phyloP scores from a whole-genome alignment of 352 stramenopile genomes.

The Aphanomyces invadans region DNA sequence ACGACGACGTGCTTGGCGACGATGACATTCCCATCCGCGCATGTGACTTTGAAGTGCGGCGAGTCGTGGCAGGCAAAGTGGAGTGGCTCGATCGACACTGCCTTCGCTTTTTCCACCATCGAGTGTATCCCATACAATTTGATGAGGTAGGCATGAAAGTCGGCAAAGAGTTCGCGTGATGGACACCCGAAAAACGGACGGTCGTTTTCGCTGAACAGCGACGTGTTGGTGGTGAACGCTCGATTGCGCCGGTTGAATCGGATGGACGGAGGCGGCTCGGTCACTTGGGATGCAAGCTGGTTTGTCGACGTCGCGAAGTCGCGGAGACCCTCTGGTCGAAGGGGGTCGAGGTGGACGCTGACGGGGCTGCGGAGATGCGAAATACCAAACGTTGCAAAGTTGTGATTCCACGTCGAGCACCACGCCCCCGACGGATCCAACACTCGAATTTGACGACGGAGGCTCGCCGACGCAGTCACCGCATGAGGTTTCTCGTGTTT shows the following conservation, averaged over 20 bases:
- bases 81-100: background rate
- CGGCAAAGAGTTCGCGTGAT: conserved; percentile 7
- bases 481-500: too few relatives aligned
- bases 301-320: conserved; percentile 19
- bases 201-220: conserved; percentile 21
- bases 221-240: conserved; percentile 13
- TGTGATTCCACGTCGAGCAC: conserved; percentile 18
- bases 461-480: background rate
- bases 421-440: conserved; percentile 17
- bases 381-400: conserved; percentile 24
- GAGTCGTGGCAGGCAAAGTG: background rate
- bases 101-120: background rate
- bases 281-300: conserved; percentile 10
- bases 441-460: conserved; percentile 8
- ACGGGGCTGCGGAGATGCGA: conserved; percentile 21
- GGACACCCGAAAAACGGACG: conserved; percentile 19
- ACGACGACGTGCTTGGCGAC: conserved; percentile 15
- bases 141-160: background rate
- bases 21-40: background rate
- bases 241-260: conserved; percentile 8
- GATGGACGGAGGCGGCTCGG: background rate
- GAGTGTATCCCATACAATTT: background rate
- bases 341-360: conserved; percentile 19
- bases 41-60: background rate
- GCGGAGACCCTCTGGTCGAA: conserved; percentile 17